Conservation (phyloP, 352 stramenopile species). For the Globisporangium parvum region DNA sequence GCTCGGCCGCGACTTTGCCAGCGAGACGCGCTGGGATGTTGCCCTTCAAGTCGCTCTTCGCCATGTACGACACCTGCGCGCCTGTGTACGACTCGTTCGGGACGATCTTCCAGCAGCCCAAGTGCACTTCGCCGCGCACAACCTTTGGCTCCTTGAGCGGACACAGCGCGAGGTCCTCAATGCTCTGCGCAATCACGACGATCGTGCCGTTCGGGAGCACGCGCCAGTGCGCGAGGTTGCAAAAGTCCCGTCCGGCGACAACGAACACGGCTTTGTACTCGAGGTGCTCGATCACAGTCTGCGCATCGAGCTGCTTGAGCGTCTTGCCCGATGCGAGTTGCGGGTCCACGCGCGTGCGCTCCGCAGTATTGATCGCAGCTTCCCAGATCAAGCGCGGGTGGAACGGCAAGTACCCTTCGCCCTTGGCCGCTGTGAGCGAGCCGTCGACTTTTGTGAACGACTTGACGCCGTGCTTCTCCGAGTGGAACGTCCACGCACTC, state of each 20-base stretch:
- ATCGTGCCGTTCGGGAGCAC: conserved; percentile 56
- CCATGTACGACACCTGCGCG: conserved; percentile 55
- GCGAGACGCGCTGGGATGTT: conserved; percentile 59
- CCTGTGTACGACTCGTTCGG: conserved; percentile 51
- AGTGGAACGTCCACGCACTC: conserved; percentile 55
- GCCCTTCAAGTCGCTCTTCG: conserved; percentile 70
- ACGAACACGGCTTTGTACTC: conserved; percentile 79
- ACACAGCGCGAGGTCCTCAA: conserved; percentile 46
- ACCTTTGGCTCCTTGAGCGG: conserved; percentile 66
- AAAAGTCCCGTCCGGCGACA: conserved; percentile 68
- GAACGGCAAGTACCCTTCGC: conserved; percentile 41
- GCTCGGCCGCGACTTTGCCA: conserved; percentile 53
- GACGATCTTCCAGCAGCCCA: conserved; percentile 62
- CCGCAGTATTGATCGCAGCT: conserved; percentile 37
- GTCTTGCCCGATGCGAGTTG: conserved; percentile 41
- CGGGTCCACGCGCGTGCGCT: conserved; percentile 49
- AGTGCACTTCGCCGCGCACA: conserved; percentile 56
- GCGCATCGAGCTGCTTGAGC: conserved; percentile 36
- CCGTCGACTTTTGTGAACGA: conserved; percentile 63
- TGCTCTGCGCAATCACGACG: conserved; percentile 60
- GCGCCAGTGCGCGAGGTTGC: conserved; percentile 65
- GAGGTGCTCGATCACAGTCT: conserved; percentile 67
- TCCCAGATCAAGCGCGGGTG: conserved; percentile 51
- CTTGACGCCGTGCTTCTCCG: conserved; percentile 64
- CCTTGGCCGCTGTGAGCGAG: conserved; percentile 53